phyloP scores from a whole-genome alignment of 176 grass and related monocot genomes.

The Luzula sylvatica region DNA sequence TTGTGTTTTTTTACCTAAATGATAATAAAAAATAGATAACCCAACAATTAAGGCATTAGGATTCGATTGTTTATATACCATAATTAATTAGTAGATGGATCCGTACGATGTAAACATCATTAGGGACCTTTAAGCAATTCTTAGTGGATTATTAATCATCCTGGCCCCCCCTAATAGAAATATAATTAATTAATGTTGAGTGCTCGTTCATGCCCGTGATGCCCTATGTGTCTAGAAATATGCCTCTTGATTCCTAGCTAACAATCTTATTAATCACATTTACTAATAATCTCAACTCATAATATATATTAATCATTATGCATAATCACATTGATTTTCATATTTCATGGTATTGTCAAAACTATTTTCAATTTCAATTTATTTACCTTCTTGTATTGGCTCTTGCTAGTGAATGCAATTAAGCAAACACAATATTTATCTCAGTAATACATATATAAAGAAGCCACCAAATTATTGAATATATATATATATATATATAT shows the following conservation, averaged over 20 bases:
- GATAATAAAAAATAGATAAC: conserved; percentile 8
- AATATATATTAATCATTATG: too few relatives aligned
- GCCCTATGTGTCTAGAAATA: conserved; percentile 30
- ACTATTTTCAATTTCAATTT: too few relatives aligned
- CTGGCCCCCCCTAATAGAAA: conserved; percentile 21
- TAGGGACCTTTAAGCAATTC: conserved; percentile 31
- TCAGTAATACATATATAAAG: too few relatives aligned
- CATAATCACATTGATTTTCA: too few relatives aligned
- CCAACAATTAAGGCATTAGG: conserved; percentile 9
- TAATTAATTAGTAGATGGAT: conserved; percentile 28
- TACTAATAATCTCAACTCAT: too few relatives aligned
- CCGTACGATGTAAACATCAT: conserved; percentile 39
- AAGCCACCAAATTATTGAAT: too few relatives aligned
- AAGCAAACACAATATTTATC: too few relatives aligned
- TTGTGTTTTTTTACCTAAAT: too few relatives aligned
- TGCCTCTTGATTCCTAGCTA: conserved; percentile 14
- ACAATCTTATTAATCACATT: conserved; percentile 7
- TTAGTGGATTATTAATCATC: conserved; percentile 34
- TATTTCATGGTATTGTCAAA: too few relatives aligned
- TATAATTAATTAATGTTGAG: conserved; percentile 12
- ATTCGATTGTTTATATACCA: conserved; percentile 14
- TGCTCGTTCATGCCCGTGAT: conserved; percentile 34
- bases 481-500: too few relatives aligned
- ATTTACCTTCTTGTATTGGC: too few relatives aligned
- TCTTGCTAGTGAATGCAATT: too few relatives aligned